Evolutionary conservation across 805 yeast species (phyloP), one percentile per base, ranked within the genome.

Genomic region (Candida gorgasii): DNA sequence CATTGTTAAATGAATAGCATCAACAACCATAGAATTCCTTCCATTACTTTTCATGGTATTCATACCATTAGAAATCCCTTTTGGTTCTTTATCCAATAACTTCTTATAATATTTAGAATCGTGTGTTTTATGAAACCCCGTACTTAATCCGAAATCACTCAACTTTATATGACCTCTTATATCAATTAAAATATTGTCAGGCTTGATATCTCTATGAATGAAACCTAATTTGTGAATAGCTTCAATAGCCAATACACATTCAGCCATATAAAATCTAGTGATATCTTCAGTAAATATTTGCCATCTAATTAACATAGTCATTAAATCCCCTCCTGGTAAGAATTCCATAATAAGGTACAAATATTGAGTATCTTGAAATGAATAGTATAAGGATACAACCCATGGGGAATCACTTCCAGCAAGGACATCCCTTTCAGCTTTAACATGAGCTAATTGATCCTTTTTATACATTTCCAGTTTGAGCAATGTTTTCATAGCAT

Each of bases 171-270:
- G 87, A 9, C 87, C 87, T 15, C 78, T 70, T 52, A 84, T 85
- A 61, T 88, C 96, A 52, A 88, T 87, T 57, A 88, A 74, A 45
- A 88, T 92, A 58, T 93, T 93, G 72, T 93, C 99, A 0, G 99
- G 99, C 65, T 93, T 93, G 56, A 93, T 92, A 63, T 93, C 99
- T 66, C 99, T 79, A 65, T 93, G 99, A 58, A 93, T 93, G 61
- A 89, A 89, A 0, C 97, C 97, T 24, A 89, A 72, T 61, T 86
- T 87, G 66, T 89, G 97, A 52, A 89, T 84, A 4, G 96, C 96
- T 59, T 90, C 97, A 46, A 89, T 89, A 2, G 97, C 97, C 56
- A 90, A 73, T 8, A 89, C 96, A 73, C 96, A 89, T 63, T 89
- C 97, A 1, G 97, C 97, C 83, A 89, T 89, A 64, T 90, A 89